A percentile compares a stretch with the other conserved stretches of the same genome.
These are phyloP conservation scores for Dianthus caryophyllus DNA, from an alignment of 148 eudicot species.

Conservation along the genomic window DNA sequence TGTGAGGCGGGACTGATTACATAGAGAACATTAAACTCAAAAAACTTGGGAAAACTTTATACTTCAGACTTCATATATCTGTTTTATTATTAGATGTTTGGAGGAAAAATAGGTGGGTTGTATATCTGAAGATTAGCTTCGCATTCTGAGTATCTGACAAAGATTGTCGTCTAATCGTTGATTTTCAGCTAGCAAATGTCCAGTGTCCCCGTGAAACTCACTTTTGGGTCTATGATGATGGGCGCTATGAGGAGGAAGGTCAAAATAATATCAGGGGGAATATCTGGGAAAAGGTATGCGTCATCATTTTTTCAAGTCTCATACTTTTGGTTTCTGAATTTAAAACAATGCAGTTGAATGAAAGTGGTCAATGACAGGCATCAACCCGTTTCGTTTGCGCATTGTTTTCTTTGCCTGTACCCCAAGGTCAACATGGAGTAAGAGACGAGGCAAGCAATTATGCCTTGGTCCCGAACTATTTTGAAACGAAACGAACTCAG, in stretches of 20 bases:
- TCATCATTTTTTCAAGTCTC: slow-evolving; percentile 2
- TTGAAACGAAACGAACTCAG: slow-evolving; percentile 67
- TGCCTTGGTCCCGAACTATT: slow-evolving; percentile 64
- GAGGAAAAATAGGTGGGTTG: neutral
- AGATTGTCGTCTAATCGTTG: slow-evolving; percentile 12
- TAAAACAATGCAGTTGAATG: slow-evolving; percentile 16
- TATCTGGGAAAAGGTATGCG: slow-evolving; percentile 93
- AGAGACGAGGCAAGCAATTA: slow-evolving; percentile 85
- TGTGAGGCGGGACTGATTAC: no score
- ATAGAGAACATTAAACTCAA: no score
- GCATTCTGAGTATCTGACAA: slow-evolving; percentile 10
- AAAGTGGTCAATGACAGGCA: slow-evolving; percentile 47
- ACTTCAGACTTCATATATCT: no score
- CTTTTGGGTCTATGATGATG: slow-evolving; percentile 99
- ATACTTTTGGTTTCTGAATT: neutral
- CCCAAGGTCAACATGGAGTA: slow-evolving; percentile 65
- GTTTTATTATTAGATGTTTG: neutral
- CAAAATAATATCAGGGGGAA: slow-evolving; percentile 97
- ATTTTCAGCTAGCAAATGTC: slow-evolving; percentile 82
- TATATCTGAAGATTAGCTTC: neutral
- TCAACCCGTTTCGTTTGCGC: slow-evolving; percentile 74
- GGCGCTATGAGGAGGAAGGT: slow-evolving; percentile 99
- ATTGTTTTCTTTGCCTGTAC: slow-evolving; percentile 87
- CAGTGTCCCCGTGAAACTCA: slow-evolving; percentile 99
- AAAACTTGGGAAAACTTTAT: no score